Evolutionary conservation across 106 monocot species (phyloP).

Genomic region (Alisma plantagoaquatica): DNA sequence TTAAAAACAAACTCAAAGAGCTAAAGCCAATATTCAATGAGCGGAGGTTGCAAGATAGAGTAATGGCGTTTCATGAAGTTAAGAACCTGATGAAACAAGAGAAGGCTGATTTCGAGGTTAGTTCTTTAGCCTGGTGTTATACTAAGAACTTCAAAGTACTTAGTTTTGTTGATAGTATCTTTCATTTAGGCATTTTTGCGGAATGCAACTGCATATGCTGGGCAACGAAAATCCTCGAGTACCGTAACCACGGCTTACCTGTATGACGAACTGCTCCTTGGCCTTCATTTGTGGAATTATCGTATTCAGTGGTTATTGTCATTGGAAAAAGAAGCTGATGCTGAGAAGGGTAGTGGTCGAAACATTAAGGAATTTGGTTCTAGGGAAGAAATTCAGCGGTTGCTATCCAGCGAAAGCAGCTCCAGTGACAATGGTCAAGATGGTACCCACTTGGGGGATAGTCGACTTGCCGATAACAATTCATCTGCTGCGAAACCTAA

Average conservation of each 20-base stretch:
- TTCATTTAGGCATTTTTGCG: constrained; percentile 32
- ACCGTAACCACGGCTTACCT: constrained; percentile 44
- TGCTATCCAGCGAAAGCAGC: not conserved
- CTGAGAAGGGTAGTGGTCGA: not conserved
- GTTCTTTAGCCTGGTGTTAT: too few species aligned
- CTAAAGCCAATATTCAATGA: constrained; percentile 25
- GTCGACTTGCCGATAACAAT: too few species aligned
- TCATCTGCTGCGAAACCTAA: too few species aligned
- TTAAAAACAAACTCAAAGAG: constrained; percentile 28
- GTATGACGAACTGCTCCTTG: constrained; percentile 63
- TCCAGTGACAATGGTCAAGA: constrained; percentile 1
- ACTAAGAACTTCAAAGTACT: too few species aligned
- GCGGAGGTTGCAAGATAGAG: constrained; percentile 12
- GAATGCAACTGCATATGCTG: constrained; percentile 16
- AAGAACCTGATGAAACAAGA: constrained; percentile 53
- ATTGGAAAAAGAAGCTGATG: not conserved
- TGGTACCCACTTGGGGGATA: too few species aligned
- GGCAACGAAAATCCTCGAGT: constrained; percentile 15
- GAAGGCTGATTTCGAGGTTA: constrained; percentile 72
- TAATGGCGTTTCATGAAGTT: constrained; percentile 37
- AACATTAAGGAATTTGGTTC: not conserved
- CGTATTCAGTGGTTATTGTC: constrained; percentile 43
- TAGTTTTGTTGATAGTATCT: too few species aligned
- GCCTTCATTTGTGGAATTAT: constrained; percentile 74
- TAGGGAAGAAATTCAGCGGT: not conserved